phyloP scores from a whole-genome alignment of 257 asterid genomes.

The Ehretia macrophylla region DNA sequence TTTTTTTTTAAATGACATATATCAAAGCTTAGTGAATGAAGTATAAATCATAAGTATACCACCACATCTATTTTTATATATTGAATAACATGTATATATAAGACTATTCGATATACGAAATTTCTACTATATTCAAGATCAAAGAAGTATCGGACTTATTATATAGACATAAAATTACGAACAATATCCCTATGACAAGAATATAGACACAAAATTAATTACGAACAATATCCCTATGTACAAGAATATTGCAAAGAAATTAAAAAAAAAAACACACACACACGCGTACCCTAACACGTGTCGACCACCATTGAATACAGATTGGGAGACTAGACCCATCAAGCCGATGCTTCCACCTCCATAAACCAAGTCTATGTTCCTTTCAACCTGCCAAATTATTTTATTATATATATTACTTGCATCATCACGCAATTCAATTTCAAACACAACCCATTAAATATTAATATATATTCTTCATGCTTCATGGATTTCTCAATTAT shows the following conservation, averaged over 20 bases:
- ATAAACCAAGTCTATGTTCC: slow-evolving; percentile 82
- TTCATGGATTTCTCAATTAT: slow-evolving; percentile 4
- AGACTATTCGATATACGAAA: too few species aligned
- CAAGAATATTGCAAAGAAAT: not conserved
- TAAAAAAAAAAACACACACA: too few species aligned
- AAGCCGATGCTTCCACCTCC: slow-evolving; percentile 82
- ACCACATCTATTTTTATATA: too few species aligned
- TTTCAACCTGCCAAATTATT: slow-evolving; percentile 56
- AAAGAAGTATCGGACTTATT: too few species aligned
- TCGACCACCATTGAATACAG: slow-evolving; percentile 81
- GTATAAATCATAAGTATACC: too few species aligned
- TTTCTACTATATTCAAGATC: too few species aligned
- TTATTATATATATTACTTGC: slow-evolving; percentile 15
- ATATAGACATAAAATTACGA: too few species aligned
- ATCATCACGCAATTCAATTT: slow-evolving; percentile 22
- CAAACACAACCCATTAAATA: slow-evolving; percentile 17
- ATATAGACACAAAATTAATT: too few species aligned
- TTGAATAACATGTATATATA: too few species aligned
- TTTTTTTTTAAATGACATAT: too few species aligned
- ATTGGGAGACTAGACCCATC: slow-evolving; percentile 73
- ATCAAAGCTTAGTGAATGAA: too few species aligned
- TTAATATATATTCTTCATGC: slow-evolving; percentile 21
- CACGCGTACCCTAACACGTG: slow-evolving; percentile 92
- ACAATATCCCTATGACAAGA: too few species aligned
- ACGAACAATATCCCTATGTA: not conserved